Base-by-base conservation (phyloP, 345 rosid genomes). In the Salix viminalis region DNA sequence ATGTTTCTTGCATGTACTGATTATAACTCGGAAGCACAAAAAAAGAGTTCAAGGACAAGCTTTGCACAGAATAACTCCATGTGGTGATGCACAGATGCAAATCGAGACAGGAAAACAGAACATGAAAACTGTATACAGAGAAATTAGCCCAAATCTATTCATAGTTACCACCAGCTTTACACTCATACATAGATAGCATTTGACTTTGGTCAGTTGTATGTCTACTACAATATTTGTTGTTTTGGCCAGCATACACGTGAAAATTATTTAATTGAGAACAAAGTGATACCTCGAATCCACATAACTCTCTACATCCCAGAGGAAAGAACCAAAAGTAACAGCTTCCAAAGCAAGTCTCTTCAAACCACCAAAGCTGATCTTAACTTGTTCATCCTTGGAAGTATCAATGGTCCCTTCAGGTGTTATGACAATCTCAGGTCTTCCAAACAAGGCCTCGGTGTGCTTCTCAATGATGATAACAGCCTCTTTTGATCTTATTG, bases 251-350 rank as follows among this genome's bases (percentile, higher is more conserved):
- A 19, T 37, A 54, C 7, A 54, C 41, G 65, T 9, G 13, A 62
- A 24, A 24, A 24, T 24, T 24, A 24, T 34, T 86, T 84, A 96
- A 80, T 94, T 90, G 54, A 85, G 69, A 68, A 90, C 97, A 67
- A 96, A 96, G 75, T 87, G 97, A 84, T 96, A 96, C 92, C 98
- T 92, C 1, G 97, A 90, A 74, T 94, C 98, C 42, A 96, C 97
- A 75, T 85, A 89, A 86, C 93, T 92, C 86, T 96, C 99, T 28
- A 91, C 98, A 41, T 94, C 98, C 98, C 99, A 96, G 1, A 96
- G 95, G 80, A 96, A 96, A 44, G 99, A 94, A 60, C 99, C 99
- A 61, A 96, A 96, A 37, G 97, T 91, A 37, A 96, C 95, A 6
- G 98, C 99, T 84, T 96, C 99, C 86, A 96, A 77, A 67, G 92